phyloP scores from a whole-genome alignment of 2,329 filamentous ascomycete genomes.

The Trichoderma oligosporum region DNA sequence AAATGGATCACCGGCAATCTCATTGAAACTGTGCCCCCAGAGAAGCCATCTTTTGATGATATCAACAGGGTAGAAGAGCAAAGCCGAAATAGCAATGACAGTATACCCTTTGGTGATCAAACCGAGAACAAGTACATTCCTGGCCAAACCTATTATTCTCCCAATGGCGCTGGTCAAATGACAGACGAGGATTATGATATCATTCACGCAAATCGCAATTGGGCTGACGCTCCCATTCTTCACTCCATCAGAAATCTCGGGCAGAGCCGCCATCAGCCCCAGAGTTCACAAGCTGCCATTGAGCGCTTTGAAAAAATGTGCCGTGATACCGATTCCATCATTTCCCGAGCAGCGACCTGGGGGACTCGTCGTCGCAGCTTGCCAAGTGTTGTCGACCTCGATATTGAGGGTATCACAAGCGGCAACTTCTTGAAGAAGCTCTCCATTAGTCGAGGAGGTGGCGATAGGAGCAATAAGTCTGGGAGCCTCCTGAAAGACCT shows the following conservation, averaged over 20 bases:
- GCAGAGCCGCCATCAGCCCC: conserved; percentile 42
- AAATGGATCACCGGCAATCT: conserved; percentile 45
- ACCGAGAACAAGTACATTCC: conserved; percentile 50
- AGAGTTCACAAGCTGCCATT: conserved; percentile 52
- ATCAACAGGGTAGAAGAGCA: conserved; percentile 24
- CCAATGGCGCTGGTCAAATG: conserved; percentile 40
- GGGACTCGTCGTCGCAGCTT: conserved; percentile 65
- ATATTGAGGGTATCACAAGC: conserved; percentile 50
- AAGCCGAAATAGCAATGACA: conserved; percentile 35
- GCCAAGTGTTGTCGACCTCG: conserved; percentile 56
- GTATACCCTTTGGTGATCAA: conserved; percentile 43
- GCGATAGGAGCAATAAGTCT: conserved; percentile 46
- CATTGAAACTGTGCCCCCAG: conserved; percentile 28
- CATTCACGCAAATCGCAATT: conserved; percentile 46
- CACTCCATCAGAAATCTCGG: conserved; percentile 40
- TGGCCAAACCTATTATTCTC: conserved; percentile 49
- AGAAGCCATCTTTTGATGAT: conserved; percentile 27
- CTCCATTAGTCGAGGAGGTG: conserved; percentile 49
- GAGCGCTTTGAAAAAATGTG: conserved; percentile 49
- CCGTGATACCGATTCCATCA: conserved; percentile 54
- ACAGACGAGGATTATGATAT: conserved; percentile 47
- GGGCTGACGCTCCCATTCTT: conserved; percentile 47
- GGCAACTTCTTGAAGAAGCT: conserved; percentile 62
- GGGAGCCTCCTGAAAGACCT: conserved; percentile 46
- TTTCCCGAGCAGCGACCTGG: conserved; percentile 64